A percentile compares a stretch with the other conserved stretches of the same genome.
These are phyloP conservation scores for Penicillium crustosum DNA, from an alignment of 2,329 filamentous ascomycete genomes.

Conservation along the genomic window DNA sequence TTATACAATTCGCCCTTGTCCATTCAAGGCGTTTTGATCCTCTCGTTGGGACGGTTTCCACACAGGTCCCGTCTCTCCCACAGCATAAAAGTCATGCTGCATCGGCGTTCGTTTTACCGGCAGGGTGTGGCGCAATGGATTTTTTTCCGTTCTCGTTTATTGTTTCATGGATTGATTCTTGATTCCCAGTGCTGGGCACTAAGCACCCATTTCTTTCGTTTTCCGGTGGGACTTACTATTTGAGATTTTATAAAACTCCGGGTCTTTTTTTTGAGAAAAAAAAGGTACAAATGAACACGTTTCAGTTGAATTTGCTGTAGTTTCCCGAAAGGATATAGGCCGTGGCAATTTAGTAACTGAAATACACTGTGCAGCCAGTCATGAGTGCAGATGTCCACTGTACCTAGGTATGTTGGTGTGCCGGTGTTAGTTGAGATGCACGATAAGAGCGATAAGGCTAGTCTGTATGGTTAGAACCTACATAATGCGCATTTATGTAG, in stretches of 20 bases:
- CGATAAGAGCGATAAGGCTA: constrained; percentile 8
- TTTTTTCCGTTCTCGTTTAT: neutral
- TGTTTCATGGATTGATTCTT: neutral
- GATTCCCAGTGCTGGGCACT: constrained; percentile 9
- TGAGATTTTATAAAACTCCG: neutral
- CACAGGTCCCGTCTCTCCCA: neutral
- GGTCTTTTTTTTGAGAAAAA: neutral
- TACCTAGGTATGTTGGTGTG: neutral
- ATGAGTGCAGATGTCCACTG: constrained; percentile 1
- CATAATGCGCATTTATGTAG: neutral
- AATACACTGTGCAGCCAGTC: constrained; percentile 9
- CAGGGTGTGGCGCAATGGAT: constrained; percentile 10
- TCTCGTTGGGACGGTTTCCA: constrained; percentile 7
- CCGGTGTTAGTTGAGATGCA: neutral
- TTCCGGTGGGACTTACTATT: neutral
- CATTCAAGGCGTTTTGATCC: constrained; percentile 21
- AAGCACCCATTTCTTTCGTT: constrained; percentile 8
- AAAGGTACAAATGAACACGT: constrained; percentile 1
- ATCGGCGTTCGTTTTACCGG: constrained; percentile 22
- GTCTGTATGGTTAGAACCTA: neutral
- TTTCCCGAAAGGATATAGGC: neutral
- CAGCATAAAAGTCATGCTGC: constrained; percentile 7
- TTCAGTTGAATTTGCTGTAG: neutral
- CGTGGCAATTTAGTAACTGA: constrained; percentile 20
- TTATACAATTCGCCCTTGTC: constrained; percentile 14